A percentile compares a stretch with the other conserved stretches of the same genome.
Evolutionary conservation across 768 basidiomycete genomes (phyloP).

Genomic region (Russula olivacea): DNA sequence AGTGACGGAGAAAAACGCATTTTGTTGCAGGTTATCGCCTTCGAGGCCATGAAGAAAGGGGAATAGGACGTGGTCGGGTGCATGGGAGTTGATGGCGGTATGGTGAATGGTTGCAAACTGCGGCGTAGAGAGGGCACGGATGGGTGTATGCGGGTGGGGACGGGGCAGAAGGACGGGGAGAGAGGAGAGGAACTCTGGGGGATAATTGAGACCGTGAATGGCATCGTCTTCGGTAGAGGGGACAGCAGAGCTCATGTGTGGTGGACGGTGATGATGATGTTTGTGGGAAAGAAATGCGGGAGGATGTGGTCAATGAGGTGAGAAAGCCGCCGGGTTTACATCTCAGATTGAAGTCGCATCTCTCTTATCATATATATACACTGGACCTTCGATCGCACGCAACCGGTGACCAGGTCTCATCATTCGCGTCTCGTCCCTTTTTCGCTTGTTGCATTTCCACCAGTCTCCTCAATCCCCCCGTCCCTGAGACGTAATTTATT

Average conservation of each 20-base stretch:
- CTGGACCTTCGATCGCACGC: slow-evolving; percentile 1
- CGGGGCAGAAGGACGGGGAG: slow-evolving; percentile 33
- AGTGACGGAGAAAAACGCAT: slow-evolving; percentile 62
- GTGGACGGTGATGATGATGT: not conserved
- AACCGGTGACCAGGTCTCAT: slow-evolving; percentile 12
- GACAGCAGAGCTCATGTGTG: slow-evolving; percentile 12
- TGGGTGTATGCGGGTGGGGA: slow-evolving; percentile 36
- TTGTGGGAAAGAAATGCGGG: slow-evolving; percentile 14
- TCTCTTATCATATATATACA: slow-evolving; percentile 14
- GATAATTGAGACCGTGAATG: slow-evolving; percentile 28
- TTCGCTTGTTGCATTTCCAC: not conserved
- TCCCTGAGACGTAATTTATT: slow-evolving; percentile 18
- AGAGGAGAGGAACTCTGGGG: slow-evolving; percentile 26
- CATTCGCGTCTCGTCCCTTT: slow-evolving; percentile 10
- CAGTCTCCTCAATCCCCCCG: not conserved
- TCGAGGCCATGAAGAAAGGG: slow-evolving; percentile 88
- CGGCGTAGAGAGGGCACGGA: slow-evolving; percentile 38
- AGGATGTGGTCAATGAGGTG: slow-evolving; percentile 2
- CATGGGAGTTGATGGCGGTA: slow-evolving; percentile 59
- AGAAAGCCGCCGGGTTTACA: not conserved
- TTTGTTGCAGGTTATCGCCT: slow-evolving; percentile 72
- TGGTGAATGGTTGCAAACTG: slow-evolving; percentile 59
- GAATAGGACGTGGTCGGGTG: slow-evolving; percentile 77
- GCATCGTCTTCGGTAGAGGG: slow-evolving; percentile 13
- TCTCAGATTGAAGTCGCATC: slow-evolving; percentile 20